Evolutionary conservation across 1,284 basidiomycete genomes (phyloP), one percentile per base, ranked within the genome.

Genomic region (Rhodofomes roseus): DNA sequence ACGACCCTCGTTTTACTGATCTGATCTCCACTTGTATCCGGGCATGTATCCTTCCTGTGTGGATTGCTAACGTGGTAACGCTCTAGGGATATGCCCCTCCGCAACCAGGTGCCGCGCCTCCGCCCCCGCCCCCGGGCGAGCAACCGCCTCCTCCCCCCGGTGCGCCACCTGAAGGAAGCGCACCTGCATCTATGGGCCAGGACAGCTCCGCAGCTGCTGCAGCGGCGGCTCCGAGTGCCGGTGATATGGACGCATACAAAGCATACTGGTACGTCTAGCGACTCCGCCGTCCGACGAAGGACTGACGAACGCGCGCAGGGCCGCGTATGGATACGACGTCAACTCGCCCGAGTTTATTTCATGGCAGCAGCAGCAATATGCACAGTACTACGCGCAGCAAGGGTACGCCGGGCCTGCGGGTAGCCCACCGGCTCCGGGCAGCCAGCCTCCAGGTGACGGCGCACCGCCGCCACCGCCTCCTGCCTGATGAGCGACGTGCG

Each of bases 321-420:
- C 92, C 60, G 87, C 89, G 16, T 93, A 93, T 70, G 93, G 93
- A 9, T 95, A 95, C 73, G 92, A 95, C 69, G 90, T 95, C 65
- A 93, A 92, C 68, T 88, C 89, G 3, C 71, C 82, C 2, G 81
- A 91, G 67, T 92, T 92, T 73, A 92, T 91, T 69, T 83, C 90
- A 69, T 92, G 90, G 90, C 82, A 84, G 40, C 83, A 87, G 66
- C 80, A 84, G 60, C 87, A 90, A 65, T 90, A 91, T 65, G 80
- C 78, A 12, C 86, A 90, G 62, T 90, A 90, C 70, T 91, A 91
- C 66, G 79, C 80, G 11, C 77, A 78, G 56, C 71, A 75, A 55
- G 77, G 76, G 0, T 71, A 71, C 48, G 57, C 67, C 16, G 63
- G 58, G 11, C 64, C 63, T 18, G 61, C 63, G 16, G 55, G 36